Percentiles rank a stretch among this genome's conserved stretches.
Evolutionary conservation across 441 rosid genomes (phyloP).

Genomic region (Manihot esculenta): DNA sequence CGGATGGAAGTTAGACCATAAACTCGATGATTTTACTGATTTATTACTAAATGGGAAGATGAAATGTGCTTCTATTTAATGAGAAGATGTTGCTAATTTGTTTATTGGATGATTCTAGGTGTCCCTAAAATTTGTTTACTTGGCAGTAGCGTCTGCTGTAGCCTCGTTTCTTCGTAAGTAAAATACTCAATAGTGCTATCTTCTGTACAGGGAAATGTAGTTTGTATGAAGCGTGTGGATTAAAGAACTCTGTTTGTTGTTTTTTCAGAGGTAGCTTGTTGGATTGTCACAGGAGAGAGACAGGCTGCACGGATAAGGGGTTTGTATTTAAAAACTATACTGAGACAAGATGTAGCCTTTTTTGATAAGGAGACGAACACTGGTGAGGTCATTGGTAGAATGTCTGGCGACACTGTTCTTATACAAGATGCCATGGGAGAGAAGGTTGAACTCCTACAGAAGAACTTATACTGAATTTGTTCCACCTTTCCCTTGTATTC

Average conservation of each 20-base stretch:
- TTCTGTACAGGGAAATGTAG: background rate
- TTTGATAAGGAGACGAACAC: slow-evolving; percentile 67
- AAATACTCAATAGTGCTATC: background rate
- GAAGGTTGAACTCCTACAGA: slow-evolving; percentile 38
- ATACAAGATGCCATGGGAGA: slow-evolving; percentile 84
- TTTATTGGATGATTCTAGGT: slow-evolving; percentile 36
- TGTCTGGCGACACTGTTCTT: slow-evolving; percentile 79
- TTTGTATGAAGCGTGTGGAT: background rate
- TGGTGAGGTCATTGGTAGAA: slow-evolving; percentile 71
- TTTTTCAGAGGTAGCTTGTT: slow-evolving; percentile 27
- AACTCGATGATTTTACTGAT: too few relatives aligned
- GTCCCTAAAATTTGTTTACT: slow-evolving; percentile 56
- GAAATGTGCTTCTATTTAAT: too few relatives aligned
- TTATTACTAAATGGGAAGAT: too few relatives aligned
- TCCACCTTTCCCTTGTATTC: background rate
- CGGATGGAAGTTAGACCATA: too few relatives aligned
- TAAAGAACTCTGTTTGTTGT: background rate
- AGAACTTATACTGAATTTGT: background rate
- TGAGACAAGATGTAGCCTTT: slow-evolving; percentile 72
- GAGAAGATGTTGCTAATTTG: background rate
- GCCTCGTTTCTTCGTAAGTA: slow-evolving; percentile 77
- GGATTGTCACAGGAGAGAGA: slow-evolving; percentile 81
- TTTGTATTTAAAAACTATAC: slow-evolving; percentile 55
- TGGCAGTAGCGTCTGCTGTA: slow-evolving; percentile 59
- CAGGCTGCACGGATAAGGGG: slow-evolving; percentile 67